Conservation (phyloP, 768 basidiomycete species). For the Boletus sp. region DNA sequence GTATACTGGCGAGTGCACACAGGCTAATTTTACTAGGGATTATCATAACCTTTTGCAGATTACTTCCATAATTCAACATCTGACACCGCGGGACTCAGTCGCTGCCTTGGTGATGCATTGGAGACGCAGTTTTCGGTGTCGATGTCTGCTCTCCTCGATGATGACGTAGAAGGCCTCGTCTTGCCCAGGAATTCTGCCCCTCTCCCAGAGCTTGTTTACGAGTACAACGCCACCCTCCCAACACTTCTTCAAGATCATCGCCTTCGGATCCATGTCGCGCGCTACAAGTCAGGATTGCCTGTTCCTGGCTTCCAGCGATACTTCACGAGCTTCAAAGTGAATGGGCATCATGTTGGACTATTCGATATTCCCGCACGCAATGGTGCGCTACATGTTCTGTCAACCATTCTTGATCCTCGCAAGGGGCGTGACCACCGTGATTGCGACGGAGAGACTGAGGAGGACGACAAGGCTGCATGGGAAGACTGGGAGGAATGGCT, state of each 20-base stretch:
- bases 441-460: neutral
- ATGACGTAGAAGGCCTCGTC: neutral
- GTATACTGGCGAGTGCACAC: constrained; percentile 6
- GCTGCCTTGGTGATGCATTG: neutral
- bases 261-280: constrained; percentile 5
- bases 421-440: neutral
- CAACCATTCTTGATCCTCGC: constrained; percentile 12
- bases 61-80: constrained; percentile 11
- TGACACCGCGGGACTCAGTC: neutral
- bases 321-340: constrained; percentile 11
- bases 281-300: constrained; percentile 8
- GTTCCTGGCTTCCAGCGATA: neutral
- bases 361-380: constrained; percentile 15
- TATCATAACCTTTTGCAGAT: neutral
- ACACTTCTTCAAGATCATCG: constrained; percentile 9
- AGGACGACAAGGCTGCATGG: neutral
- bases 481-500: constrained; percentile 16
- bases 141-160: neutral
- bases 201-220: constrained; percentile 8
- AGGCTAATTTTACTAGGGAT: neutral
- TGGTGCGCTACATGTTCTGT: constrained; percentile 10
- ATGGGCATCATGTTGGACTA: neutral
- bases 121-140: neutral
- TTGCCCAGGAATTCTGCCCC: neutral
- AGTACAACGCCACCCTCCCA: constrained; percentile 9